Evolutionary conservation across 768 basidiomycete species (phyloP), one percentile per base, ranked within the genome.

Genomic region (Crassisporium funariophilum): DNA sequence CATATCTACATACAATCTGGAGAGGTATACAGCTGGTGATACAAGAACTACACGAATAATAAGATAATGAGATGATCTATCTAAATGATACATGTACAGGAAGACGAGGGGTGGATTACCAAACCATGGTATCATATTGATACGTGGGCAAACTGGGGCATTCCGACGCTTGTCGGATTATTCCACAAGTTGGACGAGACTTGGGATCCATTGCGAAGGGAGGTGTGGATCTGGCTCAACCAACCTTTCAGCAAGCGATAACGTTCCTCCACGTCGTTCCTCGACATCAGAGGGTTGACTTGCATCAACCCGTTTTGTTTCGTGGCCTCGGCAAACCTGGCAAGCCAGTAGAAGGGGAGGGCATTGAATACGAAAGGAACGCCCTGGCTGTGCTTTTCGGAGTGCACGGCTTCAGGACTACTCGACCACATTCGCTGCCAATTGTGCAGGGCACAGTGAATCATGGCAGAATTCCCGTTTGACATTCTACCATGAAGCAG

Each of bases 261-360:
- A 53, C 77, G 70, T 10, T 68, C 67, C 53, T 75, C 73, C 4
- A 62, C 57, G 15, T 58, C 55, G 22, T 34, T 37, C 31, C 53
- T 48, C 49, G 52, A 52, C 20, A 34, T 40, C 17, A 45, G 35
- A 43, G 50, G 52, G 15, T 51, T 50, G 25, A 57, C 35, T 40
- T 56, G 56, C 35, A 55, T 67, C 54, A 21, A 61, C n/a, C 71
- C 72, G 48, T 81, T 77, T 56, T 79, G 77, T 52, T 75, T 70
- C 22, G 77, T 79, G 37, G 78, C 58, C 17, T 82, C 61, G 9
- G 77, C 71, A 27, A 80, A 72, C 58, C 82, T 76, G 11, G 76
- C 80, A 21, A 84, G 72, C 82, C 82, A 84, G 61, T 82, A 84
- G 61, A 80, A 80, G 8, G 81, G 81, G 9, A 82, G 61, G 13